These are phyloP conservation scores for Uronychia binucleata DNA, from an alignment of 73 alveolate species.

Conservation along the genomic window DNA sequence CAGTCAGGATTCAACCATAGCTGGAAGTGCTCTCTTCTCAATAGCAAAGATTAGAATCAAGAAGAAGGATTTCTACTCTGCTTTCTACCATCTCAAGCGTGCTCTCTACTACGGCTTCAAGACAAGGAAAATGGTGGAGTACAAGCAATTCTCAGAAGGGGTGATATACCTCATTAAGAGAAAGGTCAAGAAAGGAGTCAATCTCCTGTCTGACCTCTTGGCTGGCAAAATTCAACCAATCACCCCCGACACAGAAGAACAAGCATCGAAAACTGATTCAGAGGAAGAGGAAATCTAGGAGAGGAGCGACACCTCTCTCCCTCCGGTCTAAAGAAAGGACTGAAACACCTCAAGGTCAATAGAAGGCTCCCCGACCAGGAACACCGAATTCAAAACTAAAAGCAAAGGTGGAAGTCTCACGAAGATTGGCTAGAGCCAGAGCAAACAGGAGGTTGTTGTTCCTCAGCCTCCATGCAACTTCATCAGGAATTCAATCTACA, in stretches of 20 bases:
- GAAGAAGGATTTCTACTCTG: slow-evolving; percentile 85
- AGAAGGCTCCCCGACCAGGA: too few species aligned
- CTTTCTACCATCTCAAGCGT: slow-evolving; percentile 71
- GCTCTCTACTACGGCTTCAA: slow-evolving; percentile 59
- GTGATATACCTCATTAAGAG: slow-evolving; percentile 75
- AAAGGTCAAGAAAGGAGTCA: slow-evolving; percentile 79
- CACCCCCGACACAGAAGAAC: not conserved
- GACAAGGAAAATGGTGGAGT: slow-evolving; percentile 52
- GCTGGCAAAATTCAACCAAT: not conserved
- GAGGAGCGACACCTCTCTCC: too few species aligned
- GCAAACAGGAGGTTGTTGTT: too few species aligned
- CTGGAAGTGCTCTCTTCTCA: slow-evolving; percentile 74
- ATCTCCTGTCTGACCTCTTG: slow-evolving; percentile 59
- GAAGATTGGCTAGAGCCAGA: slow-evolving; percentile 5
- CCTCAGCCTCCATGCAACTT: not conserved
- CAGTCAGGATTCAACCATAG: slow-evolving; percentile 29
- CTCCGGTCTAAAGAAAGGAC: too few species aligned
- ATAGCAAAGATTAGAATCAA: slow-evolving; percentile 78
- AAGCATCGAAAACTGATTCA: too few species aligned
- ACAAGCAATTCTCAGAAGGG: slow-evolving; percentile 75
- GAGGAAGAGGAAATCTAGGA: too few species aligned
- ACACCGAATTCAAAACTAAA: too few species aligned
- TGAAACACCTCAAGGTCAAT: too few species aligned
- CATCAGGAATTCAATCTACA: slow-evolving; percentile 22
- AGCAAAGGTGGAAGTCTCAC: slow-evolving; percentile 21